phyloP scores from a whole-genome alignment of 1,139 yeast genomes.

The Debaryomycetaceae sp. region DNA sequence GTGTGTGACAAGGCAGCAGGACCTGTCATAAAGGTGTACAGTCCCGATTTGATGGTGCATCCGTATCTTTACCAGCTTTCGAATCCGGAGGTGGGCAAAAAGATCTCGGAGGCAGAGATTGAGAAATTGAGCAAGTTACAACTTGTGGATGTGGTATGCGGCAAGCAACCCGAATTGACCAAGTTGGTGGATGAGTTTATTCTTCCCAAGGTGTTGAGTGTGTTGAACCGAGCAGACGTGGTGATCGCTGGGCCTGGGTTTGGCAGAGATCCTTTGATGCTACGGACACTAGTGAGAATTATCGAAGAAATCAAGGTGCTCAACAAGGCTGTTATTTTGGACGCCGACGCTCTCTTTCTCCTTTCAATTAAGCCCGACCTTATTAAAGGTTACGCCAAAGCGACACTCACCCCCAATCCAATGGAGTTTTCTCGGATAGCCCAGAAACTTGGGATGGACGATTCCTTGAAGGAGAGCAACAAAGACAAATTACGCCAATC shows the following conservation, averaged over 20 bases:
- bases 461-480: conserved; percentile 23
- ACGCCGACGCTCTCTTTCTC: conserved; percentile 82
- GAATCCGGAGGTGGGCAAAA: conserved; percentile 16
- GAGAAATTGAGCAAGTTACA: conserved; percentile 11
- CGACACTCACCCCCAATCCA: conserved; percentile 84
- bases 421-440: conserved; percentile 75
- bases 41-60: conserved; percentile 95
- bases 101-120: conserved; percentile 13
- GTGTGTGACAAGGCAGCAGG: conserved; percentile 81
- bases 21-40: conserved; percentile 75
- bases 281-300: conserved; percentile 54
- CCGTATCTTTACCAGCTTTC: conserved; percentile 60
- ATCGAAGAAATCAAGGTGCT: conserved; percentile 52
- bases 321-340: conserved; percentile 68
- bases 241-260: conserved; percentile 92
- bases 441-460: conserved; percentile 33
- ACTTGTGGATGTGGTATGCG: conserved; percentile 18
- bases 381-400: conserved; percentile 46
- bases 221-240: conserved; percentile 70
- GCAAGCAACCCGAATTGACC: conserved; percentile 19
- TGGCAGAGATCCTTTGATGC: conserved; percentile 75
- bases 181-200: conserved; percentile 39
- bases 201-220: conserved; percentile 49
- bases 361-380: conserved; percentile 55
- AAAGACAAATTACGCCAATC: conserved; percentile 21